Evolutionary conservation across 805 yeast genomes (phyloP).

Genomic region (Maudiozyma saulgeensis): DNA sequence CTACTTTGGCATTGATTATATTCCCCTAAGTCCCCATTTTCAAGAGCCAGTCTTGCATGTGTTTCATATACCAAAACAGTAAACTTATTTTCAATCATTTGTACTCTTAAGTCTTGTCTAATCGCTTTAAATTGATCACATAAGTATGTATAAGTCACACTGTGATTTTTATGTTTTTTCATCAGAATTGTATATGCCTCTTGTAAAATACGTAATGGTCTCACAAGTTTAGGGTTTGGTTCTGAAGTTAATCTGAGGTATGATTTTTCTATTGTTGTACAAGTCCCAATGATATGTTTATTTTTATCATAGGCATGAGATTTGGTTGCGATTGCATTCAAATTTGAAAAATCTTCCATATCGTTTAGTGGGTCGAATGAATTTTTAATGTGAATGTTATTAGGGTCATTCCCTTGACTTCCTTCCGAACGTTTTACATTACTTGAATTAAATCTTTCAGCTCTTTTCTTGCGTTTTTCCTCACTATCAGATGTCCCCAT

Average conservation of each 20-base stretch:
- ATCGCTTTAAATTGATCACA: slow-evolving; percentile 88
- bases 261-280: slow-evolving; percentile 59
- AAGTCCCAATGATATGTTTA: slow-evolving; percentile 49
- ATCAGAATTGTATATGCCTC: slow-evolving; percentile 48
- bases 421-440: background rate
- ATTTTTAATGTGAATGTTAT: background rate
- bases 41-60: slow-evolving; percentile 80
- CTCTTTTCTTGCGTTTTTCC: slow-evolving; percentile 27
- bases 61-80: slow-evolving; percentile 73
- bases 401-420: background rate
- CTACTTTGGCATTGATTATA: slow-evolving; percentile 92
- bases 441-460: slow-evolving; percentile 29
- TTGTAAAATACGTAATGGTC: slow-evolving; percentile 59
- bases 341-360: slow-evolving; percentile 19
- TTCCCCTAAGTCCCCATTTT: slow-evolving; percentile 80
- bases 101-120: slow-evolving; percentile 89
- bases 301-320: slow-evolving; percentile 27
- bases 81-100: slow-evolving; percentile 69
- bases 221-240: slow-evolving; percentile 74
- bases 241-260: slow-evolving; percentile 83
- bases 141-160: slow-evolving; percentile 58
- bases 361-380: slow-evolving; percentile 8
- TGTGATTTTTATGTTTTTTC: slow-evolving; percentile 40
- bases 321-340: slow-evolving; percentile 25
- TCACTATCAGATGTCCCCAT: slow-evolving; percentile 12